Conservation (phyloP, 257 asterid genomes). For the Cordia subcordata region DNA sequence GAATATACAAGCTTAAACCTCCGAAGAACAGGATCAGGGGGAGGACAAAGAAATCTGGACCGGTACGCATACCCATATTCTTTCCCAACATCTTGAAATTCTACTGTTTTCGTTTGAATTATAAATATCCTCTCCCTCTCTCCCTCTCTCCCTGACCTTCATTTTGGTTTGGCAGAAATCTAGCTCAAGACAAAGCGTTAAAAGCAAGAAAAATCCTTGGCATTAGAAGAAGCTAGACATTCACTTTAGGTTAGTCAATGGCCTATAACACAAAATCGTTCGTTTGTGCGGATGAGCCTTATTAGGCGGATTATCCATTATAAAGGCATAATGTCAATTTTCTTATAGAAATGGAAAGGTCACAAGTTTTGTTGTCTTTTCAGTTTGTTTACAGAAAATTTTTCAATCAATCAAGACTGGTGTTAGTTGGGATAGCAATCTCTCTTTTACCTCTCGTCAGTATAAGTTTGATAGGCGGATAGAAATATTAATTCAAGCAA, state of each 20-base stretch:
- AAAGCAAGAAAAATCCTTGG: conserved; percentile 81
- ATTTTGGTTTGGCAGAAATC: conserved; percentile 38
- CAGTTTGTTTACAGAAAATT: no score
- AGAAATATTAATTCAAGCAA: no score
- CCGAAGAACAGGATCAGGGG: conserved; percentile 85
- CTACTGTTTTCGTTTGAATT: no score
- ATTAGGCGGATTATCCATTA: conserved; percentile 4
- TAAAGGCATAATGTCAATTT: background rate
- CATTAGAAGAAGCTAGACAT: conserved; percentile 29
- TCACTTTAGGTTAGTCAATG: conserved; percentile 15
- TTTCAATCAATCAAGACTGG: no score
- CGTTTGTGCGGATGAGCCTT: conserved; percentile 4
- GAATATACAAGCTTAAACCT: conserved; percentile 80
- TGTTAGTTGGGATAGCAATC: no score
- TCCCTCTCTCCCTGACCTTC: background rate
- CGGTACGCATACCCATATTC: conserved; percentile 29
- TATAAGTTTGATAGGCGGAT: no score
- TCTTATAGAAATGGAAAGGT: conserved; percentile 5
- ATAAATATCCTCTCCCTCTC: no score
- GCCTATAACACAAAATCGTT: conserved; percentile 6
- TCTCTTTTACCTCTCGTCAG: no score
- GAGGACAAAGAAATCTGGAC: conserved; percentile 83
- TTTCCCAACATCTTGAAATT: background rate
- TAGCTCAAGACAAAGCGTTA: conserved; percentile 46
- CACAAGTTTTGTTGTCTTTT: conserved; percentile 18